phyloP scores from a whole-genome alignment of 352 stramenopile genomes.

The Phytopythium ostracodes region DNA sequence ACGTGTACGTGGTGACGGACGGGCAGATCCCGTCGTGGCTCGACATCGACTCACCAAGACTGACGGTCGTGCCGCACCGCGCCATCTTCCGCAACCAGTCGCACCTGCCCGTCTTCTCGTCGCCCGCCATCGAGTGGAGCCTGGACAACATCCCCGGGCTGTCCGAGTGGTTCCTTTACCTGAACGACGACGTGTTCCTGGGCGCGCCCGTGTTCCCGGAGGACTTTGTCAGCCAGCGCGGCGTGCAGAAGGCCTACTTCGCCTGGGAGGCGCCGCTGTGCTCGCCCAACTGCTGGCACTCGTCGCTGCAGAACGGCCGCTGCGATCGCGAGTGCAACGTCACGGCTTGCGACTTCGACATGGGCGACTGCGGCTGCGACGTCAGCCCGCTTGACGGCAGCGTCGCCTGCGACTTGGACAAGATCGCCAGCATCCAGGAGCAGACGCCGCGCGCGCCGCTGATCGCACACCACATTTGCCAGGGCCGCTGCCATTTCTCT shows the following conservation, averaged over 20 bases:
- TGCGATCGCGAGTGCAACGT: slow-evolving; percentile 91
- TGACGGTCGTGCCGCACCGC: slow-evolving; percentile 88
- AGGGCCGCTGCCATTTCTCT: slow-evolving; percentile 62
- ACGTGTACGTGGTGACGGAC: slow-evolving; percentile 94
- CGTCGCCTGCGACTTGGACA: slow-evolving; percentile 50
- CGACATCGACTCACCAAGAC: slow-evolving; percentile 69
- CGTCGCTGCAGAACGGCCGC: slow-evolving; percentile 71
- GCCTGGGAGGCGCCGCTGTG: slow-evolving; percentile 93
- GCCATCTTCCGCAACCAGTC: slow-evolving; percentile 89
- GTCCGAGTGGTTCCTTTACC: slow-evolving; percentile 93
- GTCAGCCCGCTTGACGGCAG: slow-evolving; percentile 39
- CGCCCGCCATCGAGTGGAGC: slow-evolving; percentile 92
- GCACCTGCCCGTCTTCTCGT: slow-evolving; percentile 92
- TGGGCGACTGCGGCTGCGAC: slow-evolving; percentile 90
- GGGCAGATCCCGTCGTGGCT: slow-evolving; percentile 94
- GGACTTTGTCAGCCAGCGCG: slow-evolving; percentile 88
- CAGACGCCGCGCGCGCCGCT: slow-evolving; percentile 37
- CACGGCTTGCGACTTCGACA: slow-evolving; percentile 88
- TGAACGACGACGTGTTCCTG: slow-evolving; percentile 96
- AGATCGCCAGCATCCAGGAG: slow-evolving; percentile 60
- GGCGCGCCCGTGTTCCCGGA: slow-evolving; percentile 82
- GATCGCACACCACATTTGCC: slow-evolving; percentile 58
- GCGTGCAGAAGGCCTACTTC: slow-evolving; percentile 90
- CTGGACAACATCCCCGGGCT: slow-evolving; percentile 92
- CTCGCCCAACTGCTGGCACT: slow-evolving; percentile 66